phyloP scores from a whole-genome alignment of 495 filamentous ascomycete species.

The Aspergillus leporis region DNA sequence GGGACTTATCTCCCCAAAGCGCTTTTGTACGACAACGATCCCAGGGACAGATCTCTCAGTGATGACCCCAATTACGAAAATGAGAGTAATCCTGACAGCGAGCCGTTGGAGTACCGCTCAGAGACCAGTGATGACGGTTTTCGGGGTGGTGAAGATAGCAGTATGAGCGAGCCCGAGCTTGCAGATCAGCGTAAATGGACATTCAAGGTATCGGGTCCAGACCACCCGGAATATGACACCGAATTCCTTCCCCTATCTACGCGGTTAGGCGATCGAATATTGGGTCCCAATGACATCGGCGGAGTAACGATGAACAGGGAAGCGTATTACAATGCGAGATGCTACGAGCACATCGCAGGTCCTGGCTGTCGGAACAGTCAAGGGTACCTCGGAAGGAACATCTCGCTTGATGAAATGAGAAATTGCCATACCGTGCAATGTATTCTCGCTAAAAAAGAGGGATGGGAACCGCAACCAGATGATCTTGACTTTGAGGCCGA shows the following conservation, averaged over 20 bases:
- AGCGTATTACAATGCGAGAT: background rate
- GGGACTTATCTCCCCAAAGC: background rate
- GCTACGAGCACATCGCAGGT: conserved; percentile 6
- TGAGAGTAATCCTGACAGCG: background rate
- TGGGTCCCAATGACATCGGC: background rate
- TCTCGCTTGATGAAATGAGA: conserved; percentile 6
- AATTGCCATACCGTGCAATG: conserved; percentile 6
- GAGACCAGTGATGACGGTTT: background rate
- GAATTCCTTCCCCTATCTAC: background rate
- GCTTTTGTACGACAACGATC: background rate
- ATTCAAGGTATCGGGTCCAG: background rate
- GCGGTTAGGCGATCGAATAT: background rate
- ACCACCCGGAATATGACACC: background rate
- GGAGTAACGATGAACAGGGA: background rate
- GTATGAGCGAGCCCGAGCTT: background rate
- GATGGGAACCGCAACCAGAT: background rate
- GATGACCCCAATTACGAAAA: background rate
- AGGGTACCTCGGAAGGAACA: conserved; percentile 3
- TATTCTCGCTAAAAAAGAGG: background rate
- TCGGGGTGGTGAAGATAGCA: background rate
- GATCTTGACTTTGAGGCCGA: background rate
- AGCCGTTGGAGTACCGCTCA: background rate
- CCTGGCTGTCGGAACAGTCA: conserved; percentile 1
- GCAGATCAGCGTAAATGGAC: background rate
- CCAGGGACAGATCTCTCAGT: background rate